A percentile compares a stretch with the other conserved stretches of the same genome.
phyloP scores from a whole-genome alignment of 2,329 filamentous ascomycete species.

The Sporothrix dimorphospora region DNA sequence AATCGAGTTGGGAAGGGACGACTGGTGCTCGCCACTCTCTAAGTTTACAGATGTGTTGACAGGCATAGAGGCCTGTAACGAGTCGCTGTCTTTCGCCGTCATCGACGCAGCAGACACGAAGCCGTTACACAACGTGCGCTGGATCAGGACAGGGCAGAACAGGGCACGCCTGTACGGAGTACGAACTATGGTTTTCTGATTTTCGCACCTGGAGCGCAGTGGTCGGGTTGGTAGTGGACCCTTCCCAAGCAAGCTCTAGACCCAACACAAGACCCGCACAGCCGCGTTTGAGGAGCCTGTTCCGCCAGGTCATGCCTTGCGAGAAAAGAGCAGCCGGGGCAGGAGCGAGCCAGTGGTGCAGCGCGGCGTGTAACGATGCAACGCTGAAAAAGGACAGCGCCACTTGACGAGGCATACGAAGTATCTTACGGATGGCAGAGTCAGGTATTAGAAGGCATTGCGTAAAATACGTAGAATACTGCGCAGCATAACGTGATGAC shows the following conservation, averaged over 20 bases:
- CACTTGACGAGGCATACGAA: background rate
- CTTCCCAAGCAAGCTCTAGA: background rate
- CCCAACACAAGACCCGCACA: slow-evolving; percentile 16
- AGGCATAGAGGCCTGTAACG: slow-evolving; percentile 5
- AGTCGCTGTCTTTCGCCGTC: background rate
- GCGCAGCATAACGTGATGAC: background rate
- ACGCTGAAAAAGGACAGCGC: slow-evolving; percentile 7
- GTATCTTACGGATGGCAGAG: background rate
- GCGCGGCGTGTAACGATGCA: background rate
- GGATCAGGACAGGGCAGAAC: background rate
- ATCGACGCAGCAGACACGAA: slow-evolving; percentile 1
- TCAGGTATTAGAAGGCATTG: background rate
- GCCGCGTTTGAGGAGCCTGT: slow-evolving; percentile 20
- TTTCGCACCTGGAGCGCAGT: background rate
- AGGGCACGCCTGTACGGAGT: background rate
- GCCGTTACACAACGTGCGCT: slow-evolving; percentile 2
- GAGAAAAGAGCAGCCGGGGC: background rate
- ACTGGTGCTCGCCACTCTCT: background rate
- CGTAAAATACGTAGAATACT: background rate
- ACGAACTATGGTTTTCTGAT: background rate
- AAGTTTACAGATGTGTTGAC: background rate
- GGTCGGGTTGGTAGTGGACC: slow-evolving; percentile 8
- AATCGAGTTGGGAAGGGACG: slow-evolving; percentile 18
- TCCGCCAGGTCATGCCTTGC: background rate
- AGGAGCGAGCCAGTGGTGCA: slow-evolving; percentile 10